Evolutionary conservation across 331 rosid species (phyloP).

Genomic region (Erythrophleum ivorense): DNA sequence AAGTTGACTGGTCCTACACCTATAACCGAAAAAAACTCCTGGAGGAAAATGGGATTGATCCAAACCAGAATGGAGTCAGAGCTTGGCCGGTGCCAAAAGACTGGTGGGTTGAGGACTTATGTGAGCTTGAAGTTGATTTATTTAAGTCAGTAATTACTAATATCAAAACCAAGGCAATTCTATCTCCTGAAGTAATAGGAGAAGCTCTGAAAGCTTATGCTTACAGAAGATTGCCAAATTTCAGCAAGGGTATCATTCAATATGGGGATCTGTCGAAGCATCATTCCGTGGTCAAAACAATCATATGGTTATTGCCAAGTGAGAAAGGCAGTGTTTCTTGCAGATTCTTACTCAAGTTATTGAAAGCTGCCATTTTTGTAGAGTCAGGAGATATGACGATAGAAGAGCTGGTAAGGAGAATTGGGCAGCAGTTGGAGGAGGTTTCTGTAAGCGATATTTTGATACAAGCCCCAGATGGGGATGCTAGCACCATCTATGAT

Average conservation of each 20-base stretch:
- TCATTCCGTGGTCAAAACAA: constrained; percentile 61
- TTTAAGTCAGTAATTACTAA: constrained; percentile 64
- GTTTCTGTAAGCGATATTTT: constrained; percentile 83
- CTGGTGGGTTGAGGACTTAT: constrained; percentile 99
- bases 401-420: constrained; percentile 72
- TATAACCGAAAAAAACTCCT: constrained; percentile 85
- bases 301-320: constrained; percentile 76
- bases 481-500: constrained; percentile 54
- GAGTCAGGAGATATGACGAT: constrained; percentile 62
- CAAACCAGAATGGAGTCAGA: constrained; percentile 64
- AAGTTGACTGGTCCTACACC: constrained; percentile 93
- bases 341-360: constrained; percentile 77
- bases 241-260: constrained; percentile 76
- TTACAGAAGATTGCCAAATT: constrained; percentile 78
- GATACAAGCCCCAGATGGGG: constrained; percentile 68
- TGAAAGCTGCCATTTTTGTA: constrained; percentile 71
- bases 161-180: constrained; percentile 62
- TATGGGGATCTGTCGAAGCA: constrained; percentile 62
- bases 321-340: constrained; percentile 87
- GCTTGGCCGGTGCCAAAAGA: constrained; percentile 82
- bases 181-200: constrained; percentile 78
- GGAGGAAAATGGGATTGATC: constrained; percentile 75
- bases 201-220: constrained; percentile 94
- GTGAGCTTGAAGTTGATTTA: constrained; percentile 90
- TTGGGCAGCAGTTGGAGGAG: constrained; percentile 94